These are phyloP conservation scores for Marasmius fiardii DNA, from an alignment of 1,284 basidiomycete species.

Conservation along the genomic window DNA sequence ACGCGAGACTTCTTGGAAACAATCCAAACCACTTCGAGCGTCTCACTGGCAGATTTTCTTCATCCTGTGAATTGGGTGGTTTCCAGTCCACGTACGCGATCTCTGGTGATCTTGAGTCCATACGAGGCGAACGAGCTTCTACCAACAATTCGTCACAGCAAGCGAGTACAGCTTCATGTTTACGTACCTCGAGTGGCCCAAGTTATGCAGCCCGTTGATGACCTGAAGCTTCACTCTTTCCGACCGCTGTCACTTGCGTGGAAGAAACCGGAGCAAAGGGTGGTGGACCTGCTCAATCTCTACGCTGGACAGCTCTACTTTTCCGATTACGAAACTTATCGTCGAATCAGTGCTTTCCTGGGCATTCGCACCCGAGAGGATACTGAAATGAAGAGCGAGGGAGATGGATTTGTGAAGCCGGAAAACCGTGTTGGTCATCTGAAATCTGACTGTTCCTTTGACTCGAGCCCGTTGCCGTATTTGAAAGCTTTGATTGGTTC, in stretches of 20 bases:
- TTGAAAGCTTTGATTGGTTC: constrained; percentile 31
- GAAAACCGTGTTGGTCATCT: constrained; percentile 16
- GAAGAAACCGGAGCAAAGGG: constrained; percentile 16
- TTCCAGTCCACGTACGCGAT: constrained; percentile 14
- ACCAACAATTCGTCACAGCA: constrained; percentile 29
- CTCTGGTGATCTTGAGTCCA: constrained; percentile 41
- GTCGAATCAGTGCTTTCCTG: constrained; percentile 30
- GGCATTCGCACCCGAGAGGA: constrained; percentile 27
- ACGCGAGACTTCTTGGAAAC: constrained; percentile 31
- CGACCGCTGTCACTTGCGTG: constrained; percentile 22
- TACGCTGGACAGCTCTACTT: constrained; percentile 44
- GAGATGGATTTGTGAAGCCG: constrained; percentile 34
- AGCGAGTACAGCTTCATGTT: constrained; percentile 35
- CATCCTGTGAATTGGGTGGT: constrained; percentile 46
- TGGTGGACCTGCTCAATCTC: constrained; percentile 35
- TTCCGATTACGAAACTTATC: constrained; percentile 27
- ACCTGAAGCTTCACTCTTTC: constrained; percentile 32
- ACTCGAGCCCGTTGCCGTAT: constrained; percentile 26
- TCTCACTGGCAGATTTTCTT: constrained; percentile 28
- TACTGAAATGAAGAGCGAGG: constrained; percentile 16
- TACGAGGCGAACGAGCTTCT: constrained; percentile 41
- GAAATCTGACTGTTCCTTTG: constrained; percentile 22
- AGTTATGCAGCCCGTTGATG: constrained; percentile 35
- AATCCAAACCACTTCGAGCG: constrained; percentile 9
- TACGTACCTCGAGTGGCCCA: constrained; percentile 38